A percentile compares a stretch with the other conserved stretches of the same genome.
These are phyloP conservation scores for Akanthomyces muscarius DNA, from an alignment of 2,329 filamentous ascomycete species.

Conservation along the genomic window DNA sequence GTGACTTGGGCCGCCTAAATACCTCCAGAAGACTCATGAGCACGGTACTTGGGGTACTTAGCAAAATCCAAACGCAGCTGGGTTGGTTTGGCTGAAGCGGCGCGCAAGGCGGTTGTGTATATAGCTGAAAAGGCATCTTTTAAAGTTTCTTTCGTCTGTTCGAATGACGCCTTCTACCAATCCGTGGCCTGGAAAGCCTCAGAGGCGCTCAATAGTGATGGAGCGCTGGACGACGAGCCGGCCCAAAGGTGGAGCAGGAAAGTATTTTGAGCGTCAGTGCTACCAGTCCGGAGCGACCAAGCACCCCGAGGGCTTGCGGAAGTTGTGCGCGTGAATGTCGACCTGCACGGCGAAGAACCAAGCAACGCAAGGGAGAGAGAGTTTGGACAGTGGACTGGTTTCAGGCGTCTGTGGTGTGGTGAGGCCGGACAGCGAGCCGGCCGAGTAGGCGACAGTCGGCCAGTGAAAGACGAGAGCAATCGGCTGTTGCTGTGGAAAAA, in stretches of 20 bases:
- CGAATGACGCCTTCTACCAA: not conserved
- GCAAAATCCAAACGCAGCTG: not conserved
- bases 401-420: constrained; percentile 2
- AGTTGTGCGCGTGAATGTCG: not conserved
- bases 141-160: constrained; percentile 3
- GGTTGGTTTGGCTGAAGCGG: not conserved
- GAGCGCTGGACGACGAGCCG: not conserved
- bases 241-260: not conserved
- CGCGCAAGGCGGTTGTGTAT: not conserved
- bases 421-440: not conserved
- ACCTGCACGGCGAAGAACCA: not conserved
- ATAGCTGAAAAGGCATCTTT: not conserved
- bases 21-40: not conserved
- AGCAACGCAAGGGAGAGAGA: not conserved
- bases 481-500: not conserved
- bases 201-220: not conserved
- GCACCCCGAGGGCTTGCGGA: not conserved
- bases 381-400: constrained; percentile 13
- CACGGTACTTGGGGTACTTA: not conserved
- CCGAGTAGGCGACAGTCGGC: not conserved
- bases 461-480: not conserved
- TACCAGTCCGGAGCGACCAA: not conserved
- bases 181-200: not conserved
- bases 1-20: not conserved
- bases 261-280: constrained; percentile 2